Evolutionary conservation across 768 basidiomycete species (phyloP).

Genomic region (Guyanaporus albipodus): DNA sequence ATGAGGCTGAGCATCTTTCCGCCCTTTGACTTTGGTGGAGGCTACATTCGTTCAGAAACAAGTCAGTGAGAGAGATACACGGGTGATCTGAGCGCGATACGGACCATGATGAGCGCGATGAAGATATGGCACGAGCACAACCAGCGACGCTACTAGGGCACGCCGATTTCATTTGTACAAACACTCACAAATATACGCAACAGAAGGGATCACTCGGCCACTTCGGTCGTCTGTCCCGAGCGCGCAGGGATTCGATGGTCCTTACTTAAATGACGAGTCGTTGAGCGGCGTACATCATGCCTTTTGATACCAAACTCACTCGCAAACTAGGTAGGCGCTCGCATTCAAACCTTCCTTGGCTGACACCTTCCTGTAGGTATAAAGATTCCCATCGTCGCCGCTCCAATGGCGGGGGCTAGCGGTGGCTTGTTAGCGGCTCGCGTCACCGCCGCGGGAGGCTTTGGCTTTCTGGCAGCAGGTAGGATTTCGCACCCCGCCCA

Average conservation of each 20-base stretch:
- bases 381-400: slow-evolving; percentile 55
- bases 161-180: slow-evolving; percentile 27
- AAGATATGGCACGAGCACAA: slow-evolving; percentile 18
- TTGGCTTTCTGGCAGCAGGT: slow-evolving; percentile 74
- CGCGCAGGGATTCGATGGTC: no score
- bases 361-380: slow-evolving; percentile 49
- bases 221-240: not conserved
- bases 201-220: not conserved
- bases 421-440: slow-evolving; percentile 59
- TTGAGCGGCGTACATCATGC: slow-evolving; percentile 15
- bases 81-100: slow-evolving; percentile 19
- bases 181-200: slow-evolving; percentile 31
- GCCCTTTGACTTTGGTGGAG: slow-evolving; percentile 95
- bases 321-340: slow-evolving; percentile 44
- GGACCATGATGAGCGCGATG: slow-evolving; percentile 58
- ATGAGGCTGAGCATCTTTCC: slow-evolving; percentile 97
- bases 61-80: slow-evolving; percentile 7
- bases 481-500: not conserved
- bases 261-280: no score
- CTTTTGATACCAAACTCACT: slow-evolving; percentile 41
- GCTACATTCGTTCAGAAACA: slow-evolving; percentile 39
- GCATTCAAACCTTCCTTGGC: not conserved
- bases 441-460: slow-evolving; percentile 65
- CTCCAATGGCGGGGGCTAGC: slow-evolving; percentile 69
- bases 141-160: slow-evolving; percentile 18